Evolutionary conservation across 345 rosid species (phyloP), one percentile per base, ranked within the genome.

Genomic region (Arabis alpina): DNA sequence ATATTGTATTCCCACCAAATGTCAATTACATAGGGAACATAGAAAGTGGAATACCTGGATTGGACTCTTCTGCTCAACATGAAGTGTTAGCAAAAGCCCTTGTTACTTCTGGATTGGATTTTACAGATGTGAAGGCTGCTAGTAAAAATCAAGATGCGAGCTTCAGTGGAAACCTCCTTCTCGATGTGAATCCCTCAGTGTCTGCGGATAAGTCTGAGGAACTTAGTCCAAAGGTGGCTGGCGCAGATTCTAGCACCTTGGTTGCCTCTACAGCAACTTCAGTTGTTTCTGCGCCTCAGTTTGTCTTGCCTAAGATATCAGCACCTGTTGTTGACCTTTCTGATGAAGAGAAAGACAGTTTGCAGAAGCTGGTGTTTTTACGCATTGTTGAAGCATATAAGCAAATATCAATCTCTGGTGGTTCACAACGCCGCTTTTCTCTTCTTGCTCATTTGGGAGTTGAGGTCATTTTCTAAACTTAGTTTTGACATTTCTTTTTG

Each of bases 201-300:
- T 91, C 94, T 61, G 76, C 82, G 37, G 96, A 93, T 74, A 91
- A 86, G 76, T 89, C 92, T 65, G 97, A 87, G 68, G 97, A 91
- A 62, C 19, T 52, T 50, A 93, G 97, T 80, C 79, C 98, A 47
- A 87, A 87, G 87, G 77, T 81, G 58, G 71, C 78, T 43, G 80
- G 61, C 52, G 65, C 61, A 3, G 91, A 82, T 84, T 74, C 83
- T 54, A 81, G 45, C 54, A 77, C 79, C 70, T 49, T 84, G 69
- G 75, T 85, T 50, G 81, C 86, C 65, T 90, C 96, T 59, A 81
- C 86, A 14, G 86, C 81, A 39, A 81, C 85, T 54, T 83, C 94
- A 70, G 64, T 74, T 65, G 79, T 80, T 76, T 80, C 83, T 49
- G 61, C 87, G 66, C 55, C 77, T 73, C 77, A 71, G 44, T 63